A percentile compares a stretch with the other conserved stretches of the same genome.
Conservation (phyloP, 2,329 filamentous ascomycete genomes). For the Botrytis porri region DNA sequence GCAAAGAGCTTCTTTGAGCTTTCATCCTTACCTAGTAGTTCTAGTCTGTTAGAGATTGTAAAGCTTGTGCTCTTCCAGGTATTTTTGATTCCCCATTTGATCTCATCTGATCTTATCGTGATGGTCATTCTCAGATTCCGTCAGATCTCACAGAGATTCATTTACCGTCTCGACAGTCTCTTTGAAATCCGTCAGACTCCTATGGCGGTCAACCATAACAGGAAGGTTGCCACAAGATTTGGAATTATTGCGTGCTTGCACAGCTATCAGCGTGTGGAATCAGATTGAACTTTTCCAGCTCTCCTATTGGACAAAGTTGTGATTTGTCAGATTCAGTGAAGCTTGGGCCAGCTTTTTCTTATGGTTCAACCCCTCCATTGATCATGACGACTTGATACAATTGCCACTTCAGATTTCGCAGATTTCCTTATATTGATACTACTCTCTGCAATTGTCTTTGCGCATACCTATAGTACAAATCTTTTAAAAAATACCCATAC, state of each 20-base stretch:
- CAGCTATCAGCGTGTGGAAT: background rate
- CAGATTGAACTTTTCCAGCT: background rate
- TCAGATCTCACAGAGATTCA: background rate
- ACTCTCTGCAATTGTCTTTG: background rate
- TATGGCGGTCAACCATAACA: conserved; percentile 3
- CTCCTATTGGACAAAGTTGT: background rate
- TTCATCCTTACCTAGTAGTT: background rate
- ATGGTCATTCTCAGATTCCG: background rate
- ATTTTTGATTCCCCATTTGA: background rate
- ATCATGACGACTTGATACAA: conserved; percentile 9
- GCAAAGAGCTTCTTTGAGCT: background rate
- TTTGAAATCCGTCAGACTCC: background rate
- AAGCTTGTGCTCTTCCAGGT: background rate
- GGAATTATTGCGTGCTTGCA: conserved; percentile 1
- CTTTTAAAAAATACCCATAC: background rate
- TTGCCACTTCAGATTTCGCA: conserved; percentile 11
- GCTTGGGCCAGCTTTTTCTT: background rate
- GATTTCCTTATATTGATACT: conserved; percentile 9
- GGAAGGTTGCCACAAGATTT: background rate
- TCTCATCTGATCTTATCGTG: background rate
- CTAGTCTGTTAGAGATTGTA: background rate
- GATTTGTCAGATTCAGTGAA: conserved; percentile 1
- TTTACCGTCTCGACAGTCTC: background rate
- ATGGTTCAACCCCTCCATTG: background rate
- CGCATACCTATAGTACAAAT: background rate